These are phyloP conservation scores for Elongisporangium undulatum DNA, from an alignment of 352 stramenopile genomes.

Conservation along the genomic window DNA sequence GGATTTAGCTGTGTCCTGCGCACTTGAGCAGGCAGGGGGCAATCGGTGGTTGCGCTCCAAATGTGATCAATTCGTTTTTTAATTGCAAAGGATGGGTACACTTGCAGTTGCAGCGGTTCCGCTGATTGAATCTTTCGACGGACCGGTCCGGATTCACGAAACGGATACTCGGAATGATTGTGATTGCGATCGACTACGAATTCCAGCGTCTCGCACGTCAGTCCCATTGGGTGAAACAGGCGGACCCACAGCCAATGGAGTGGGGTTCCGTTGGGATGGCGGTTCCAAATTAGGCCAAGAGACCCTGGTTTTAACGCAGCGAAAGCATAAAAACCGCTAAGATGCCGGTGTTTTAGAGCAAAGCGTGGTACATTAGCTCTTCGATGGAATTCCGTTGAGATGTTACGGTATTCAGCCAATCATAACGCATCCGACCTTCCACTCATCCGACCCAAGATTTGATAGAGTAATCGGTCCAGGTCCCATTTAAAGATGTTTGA, in stretches of 20 bases:
- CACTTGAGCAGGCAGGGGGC: neutral
- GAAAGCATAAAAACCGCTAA: neutral
- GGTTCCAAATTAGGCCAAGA: neutral
- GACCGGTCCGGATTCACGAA: neutral
- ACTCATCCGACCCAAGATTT: neutral
- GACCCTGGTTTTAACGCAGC: neutral
- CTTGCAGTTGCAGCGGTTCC: neutral
- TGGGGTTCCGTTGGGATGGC: neutral
- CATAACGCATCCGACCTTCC: too few relatives aligned
- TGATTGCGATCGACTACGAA: neutral
- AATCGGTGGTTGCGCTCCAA: neutral
- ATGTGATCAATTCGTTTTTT: neutral
- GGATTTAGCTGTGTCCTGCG: neutral
- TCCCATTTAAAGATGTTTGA: neutral
- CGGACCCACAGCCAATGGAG: neutral
- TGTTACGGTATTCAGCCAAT: too few relatives aligned
- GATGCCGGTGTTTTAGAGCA: neutral
- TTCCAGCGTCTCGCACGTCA: neutral
- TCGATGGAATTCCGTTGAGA: neutral
- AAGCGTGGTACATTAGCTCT: neutral
- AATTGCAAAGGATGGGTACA: neutral
- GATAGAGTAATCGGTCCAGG: neutral
- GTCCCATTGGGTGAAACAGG: neutral
- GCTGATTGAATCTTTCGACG: neutral
- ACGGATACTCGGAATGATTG: neutral